A percentile compares a stretch with the other conserved stretches of the same genome.
These are phyloP conservation scores for Piloderma croceum DNA, from an alignment of 768 basidiomycete species.

Conservation along the genomic window DNA sequence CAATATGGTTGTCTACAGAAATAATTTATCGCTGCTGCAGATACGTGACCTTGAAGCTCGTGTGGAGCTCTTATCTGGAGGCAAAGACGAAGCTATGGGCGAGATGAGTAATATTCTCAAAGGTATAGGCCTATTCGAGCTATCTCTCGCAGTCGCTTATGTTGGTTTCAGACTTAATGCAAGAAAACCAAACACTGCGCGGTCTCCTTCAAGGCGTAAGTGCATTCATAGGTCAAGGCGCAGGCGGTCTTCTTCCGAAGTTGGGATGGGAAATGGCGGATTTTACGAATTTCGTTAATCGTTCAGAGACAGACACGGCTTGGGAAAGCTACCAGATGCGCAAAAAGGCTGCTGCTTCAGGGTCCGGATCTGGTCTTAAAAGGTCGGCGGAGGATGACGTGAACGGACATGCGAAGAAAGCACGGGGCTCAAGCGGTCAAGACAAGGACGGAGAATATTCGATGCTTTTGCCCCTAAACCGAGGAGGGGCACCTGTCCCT, in stretches of 20 bases:
- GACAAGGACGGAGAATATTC: slow-evolving; percentile 50
- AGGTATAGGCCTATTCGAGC: slow-evolving; percentile 35
- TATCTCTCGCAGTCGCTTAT: slow-evolving; percentile 6
- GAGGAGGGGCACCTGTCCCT: slow-evolving; percentile 29
- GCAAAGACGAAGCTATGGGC: slow-evolving; percentile 81
- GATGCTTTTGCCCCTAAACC: slow-evolving; percentile 51
- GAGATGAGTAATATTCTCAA: slow-evolving; percentile 80
- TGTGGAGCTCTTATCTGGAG: slow-evolving; percentile 90
- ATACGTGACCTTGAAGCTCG: slow-evolving; percentile 93
- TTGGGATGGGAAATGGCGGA: slow-evolving; percentile 74
- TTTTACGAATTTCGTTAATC: slow-evolving; percentile 78
- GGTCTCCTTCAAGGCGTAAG: slow-evolving; percentile 71
- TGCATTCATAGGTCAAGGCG: slow-evolving; percentile 82
- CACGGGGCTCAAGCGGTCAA: slow-evolving; percentile 34
- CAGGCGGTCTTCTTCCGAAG: slow-evolving; percentile 69
- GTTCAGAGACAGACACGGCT: slow-evolving; percentile 88
- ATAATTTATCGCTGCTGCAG: slow-evolving; percentile 32
- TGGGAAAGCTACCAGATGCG: slow-evolving; percentile 83
- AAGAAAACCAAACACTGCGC: slow-evolving; percentile 82
- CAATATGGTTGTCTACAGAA: slow-evolving; percentile 2
- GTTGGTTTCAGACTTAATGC: slow-evolving; percentile 90
- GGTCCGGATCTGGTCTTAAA: slow-evolving; percentile 37
- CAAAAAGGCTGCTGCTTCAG: slow-evolving; percentile 38
- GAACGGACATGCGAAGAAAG: slow-evolving; percentile 44
- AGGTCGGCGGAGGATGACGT: slow-evolving; percentile 49